These are phyloP conservation scores for Zarea fungicola DNA, from an alignment of 2,329 filamentous ascomycete species.

Conservation along the genomic window DNA sequence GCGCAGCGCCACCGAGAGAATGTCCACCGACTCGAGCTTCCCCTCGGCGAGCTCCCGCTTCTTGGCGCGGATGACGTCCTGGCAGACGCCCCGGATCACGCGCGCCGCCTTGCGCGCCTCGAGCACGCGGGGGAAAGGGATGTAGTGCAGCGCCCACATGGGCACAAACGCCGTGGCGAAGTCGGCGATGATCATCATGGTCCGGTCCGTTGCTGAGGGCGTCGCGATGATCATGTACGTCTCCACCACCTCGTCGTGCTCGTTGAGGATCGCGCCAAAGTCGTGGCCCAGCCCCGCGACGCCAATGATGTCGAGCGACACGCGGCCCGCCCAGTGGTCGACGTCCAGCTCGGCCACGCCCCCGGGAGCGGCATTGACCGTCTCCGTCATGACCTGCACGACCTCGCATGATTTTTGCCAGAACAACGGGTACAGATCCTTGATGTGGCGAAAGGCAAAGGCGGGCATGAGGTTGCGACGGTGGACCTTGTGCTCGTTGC, in stretches of 20 bases:
- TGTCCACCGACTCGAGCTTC: constrained; percentile 53
- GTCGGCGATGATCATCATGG: not conserved
- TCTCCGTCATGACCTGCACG: not conserved
- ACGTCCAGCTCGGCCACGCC: not conserved
- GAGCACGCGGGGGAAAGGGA: not conserved
- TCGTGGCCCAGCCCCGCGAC: constrained; percentile 51
- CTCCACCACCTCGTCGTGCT: constrained; percentile 36
- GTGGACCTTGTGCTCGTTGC: constrained; percentile 20
- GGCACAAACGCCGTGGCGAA: not conserved
- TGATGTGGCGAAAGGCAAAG: constrained; percentile 19
- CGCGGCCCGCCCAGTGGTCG: constrained; percentile 42
- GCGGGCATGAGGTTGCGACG: constrained; percentile 19
- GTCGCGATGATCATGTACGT: constrained; percentile 25
- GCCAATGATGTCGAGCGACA: constrained; percentile 57
- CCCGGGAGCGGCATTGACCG: not conserved
- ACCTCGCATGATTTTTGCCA: constrained; percentile 19
- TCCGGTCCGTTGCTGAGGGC: not conserved
- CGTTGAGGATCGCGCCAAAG: constrained; percentile 39
- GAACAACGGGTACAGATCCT: constrained; percentile 18
- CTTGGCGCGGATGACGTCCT: constrained; percentile 62
- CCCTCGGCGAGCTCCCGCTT: constrained; percentile 41
- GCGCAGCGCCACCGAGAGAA: constrained; percentile 69
- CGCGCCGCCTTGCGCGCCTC: constrained; percentile 32
- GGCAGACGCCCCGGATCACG: constrained; percentile 57
- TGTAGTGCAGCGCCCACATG: not conserved